These are phyloP conservation scores for Harrya chromipes DNA, from an alignment of 768 basidiomycete genomes.

Conservation along the genomic window DNA sequence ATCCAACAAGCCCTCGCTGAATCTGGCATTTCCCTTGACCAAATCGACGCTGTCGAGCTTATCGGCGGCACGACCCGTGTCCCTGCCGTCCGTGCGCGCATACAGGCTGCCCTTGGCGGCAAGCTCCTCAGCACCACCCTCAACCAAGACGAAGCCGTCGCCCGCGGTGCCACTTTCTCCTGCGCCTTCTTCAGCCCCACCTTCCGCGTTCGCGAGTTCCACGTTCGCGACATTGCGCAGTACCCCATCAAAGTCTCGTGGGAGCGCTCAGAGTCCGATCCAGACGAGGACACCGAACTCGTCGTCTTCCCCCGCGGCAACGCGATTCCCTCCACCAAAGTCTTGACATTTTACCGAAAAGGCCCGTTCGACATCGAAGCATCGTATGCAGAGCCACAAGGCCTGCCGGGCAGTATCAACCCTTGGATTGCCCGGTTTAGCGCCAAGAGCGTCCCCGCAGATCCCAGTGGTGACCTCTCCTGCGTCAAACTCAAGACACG, in stretches of 20 bases:
- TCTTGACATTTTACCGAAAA: constrained; percentile 91
- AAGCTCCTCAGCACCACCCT: constrained; percentile 88
- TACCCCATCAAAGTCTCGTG: constrained; percentile 93
- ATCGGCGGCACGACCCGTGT: constrained; percentile 93
- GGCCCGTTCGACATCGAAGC: constrained; percentile 88
- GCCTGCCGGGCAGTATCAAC: constrained; percentile 76
- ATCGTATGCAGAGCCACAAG: constrained; percentile 67
- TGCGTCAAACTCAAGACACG: constrained; percentile 90
- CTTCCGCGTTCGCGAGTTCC: constrained; percentile 97
- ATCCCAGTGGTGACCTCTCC: constrained; percentile 67
- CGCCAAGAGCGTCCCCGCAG: constrained; percentile 74
- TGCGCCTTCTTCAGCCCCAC: constrained; percentile 97
- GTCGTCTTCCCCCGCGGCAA: constrained; percentile 88
- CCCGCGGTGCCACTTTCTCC: constrained; percentile 93
- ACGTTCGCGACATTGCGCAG: constrained; percentile 77
- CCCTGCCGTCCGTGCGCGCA: constrained; percentile 85
- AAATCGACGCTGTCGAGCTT: constrained; percentile 90
- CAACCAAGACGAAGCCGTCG: constrained; percentile 97
- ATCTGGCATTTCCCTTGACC: constrained; percentile 75
- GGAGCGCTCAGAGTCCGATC: constrained; percentile 69
- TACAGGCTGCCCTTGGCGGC: constrained; percentile 78
- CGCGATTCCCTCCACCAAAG: constrained; percentile 87
- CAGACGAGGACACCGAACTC: constrained; percentile 89
- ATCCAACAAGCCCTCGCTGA: constrained; percentile 76
- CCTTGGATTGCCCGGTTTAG: constrained; percentile 82